phyloP scores from a whole-genome alignment of 169 alveolate genomes.

The Cryptosporidium ubiquitum region DNA sequence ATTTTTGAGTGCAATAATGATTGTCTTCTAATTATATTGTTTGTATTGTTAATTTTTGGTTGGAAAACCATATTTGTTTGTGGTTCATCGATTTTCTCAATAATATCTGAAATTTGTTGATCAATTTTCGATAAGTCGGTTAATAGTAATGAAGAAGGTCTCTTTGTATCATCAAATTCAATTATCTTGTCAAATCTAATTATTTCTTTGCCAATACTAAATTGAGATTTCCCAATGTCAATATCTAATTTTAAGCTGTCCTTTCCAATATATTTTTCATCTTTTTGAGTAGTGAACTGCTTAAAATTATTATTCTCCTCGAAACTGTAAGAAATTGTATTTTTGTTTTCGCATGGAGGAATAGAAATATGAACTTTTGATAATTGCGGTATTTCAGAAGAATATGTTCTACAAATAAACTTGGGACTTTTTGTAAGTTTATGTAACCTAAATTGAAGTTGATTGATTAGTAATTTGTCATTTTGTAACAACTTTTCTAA shows the following conservation, averaged over 20 bases:
- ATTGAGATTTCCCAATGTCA: not conserved
- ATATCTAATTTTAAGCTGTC: not conserved
- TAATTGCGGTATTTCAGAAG: conserved; percentile 25
- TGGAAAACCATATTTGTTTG: too few relatives aligned
- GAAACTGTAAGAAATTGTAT: not conserved
- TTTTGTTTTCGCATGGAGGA: conserved; percentile 14
- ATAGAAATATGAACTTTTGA: conserved; percentile 47
- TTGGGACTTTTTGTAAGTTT: conserved; percentile 43
- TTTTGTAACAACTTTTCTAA: conserved; percentile 35
- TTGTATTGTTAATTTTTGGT: not conserved
- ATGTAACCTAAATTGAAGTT: conserved; percentile 48
- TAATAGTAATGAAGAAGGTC: conserved; percentile 48
- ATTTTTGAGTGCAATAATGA: conserved; percentile 19
- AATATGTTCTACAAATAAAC: conserved; percentile 56
- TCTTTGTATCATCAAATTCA: conserved; percentile 62
- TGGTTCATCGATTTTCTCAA: not conserved
- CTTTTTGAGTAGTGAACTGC: not conserved
- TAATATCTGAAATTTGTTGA: conserved; percentile 10
- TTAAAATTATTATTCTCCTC: not conserved
- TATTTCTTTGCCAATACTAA: not conserved
- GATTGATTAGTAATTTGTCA: conserved; percentile 41
- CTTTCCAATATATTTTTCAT: not conserved
- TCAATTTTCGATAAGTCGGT: conserved; percentile 39
- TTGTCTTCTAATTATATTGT: conserved; percentile 37
- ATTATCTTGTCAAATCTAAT: conserved; percentile 39